phyloP scores from a whole-genome alignment of 345 rosid species.

The Euclidium syriacum region DNA sequence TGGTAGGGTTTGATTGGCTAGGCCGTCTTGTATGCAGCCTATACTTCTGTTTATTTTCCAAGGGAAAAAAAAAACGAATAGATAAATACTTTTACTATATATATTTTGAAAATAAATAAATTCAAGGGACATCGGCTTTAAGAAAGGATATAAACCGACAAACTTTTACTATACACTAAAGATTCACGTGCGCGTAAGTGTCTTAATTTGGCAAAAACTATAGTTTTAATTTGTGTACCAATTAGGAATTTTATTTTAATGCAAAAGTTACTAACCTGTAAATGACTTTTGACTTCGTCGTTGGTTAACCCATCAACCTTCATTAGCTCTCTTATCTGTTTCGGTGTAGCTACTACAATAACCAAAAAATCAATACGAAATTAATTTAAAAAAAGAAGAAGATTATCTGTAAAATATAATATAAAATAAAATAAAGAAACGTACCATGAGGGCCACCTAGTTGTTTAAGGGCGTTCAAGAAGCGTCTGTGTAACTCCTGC shows the following conservation, averaged over 20 bases:
- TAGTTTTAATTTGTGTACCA: background rate
- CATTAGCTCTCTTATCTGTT: slow-evolving; percentile 90
- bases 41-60: slow-evolving; percentile 53
- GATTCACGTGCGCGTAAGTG: slow-evolving; percentile 18
- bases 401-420: background rate
- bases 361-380: slow-evolving; percentile 1
- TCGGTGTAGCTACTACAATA: slow-evolving; percentile 85
- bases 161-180: background rate
- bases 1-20: slow-evolving; percentile 36
- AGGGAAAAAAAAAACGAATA: background rate
- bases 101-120: no score
- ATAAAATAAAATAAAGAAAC: background rate
- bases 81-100: background rate
- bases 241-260: background rate
- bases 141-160: background rate
- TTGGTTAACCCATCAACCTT: slow-evolving; percentile 89
- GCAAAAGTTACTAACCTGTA: slow-evolving; percentile 54
- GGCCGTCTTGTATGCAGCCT: slow-evolving; percentile 80
- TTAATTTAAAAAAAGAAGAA: background rate
- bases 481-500: slow-evolving; percentile 77
- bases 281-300: slow-evolving; percentile 97
- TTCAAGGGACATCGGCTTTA: background rate
- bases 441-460: slow-evolving; percentile 92
- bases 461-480: slow-evolving; percentile 77
- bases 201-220: slow-evolving; percentile 13